Conservation (phyloP, 176 grass and related monocot species). For the Oryza glumipatula region DNA sequence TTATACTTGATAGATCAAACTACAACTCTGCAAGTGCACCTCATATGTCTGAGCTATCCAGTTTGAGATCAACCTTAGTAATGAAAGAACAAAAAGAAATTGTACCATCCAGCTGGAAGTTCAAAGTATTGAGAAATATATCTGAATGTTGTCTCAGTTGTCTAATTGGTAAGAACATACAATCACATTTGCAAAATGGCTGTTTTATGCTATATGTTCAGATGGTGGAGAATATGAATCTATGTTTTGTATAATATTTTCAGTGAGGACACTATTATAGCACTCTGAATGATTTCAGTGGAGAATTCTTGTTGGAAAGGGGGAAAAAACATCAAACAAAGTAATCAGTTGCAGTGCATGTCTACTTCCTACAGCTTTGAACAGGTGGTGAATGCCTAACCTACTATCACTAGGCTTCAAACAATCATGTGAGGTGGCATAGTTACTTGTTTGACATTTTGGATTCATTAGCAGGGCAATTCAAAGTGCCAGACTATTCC, state of each 20-base stretch:
- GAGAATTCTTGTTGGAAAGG: not conserved
- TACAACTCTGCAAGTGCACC: not conserved
- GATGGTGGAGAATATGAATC: not conserved
- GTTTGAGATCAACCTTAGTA: not conserved
- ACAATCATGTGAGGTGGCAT: slow-evolving; percentile 37
- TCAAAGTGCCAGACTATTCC: slow-evolving; percentile 21
- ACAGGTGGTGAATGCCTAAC: slow-evolving; percentile 33
- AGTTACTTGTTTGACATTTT: slow-evolving; percentile 49
- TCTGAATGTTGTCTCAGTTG: not conserved
- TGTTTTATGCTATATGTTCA: not conserved
- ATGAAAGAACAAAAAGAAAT: not conserved
- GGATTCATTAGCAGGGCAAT: slow-evolving; percentile 28
- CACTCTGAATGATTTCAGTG: not conserved
- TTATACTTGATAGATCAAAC: slow-evolving; percentile 23
- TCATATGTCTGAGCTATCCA: not conserved
- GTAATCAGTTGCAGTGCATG: slow-evolving; percentile 22
- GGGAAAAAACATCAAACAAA: slow-evolving; percentile 12
- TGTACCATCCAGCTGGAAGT: not conserved
- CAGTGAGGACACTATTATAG: not conserved
- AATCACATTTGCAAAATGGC: not conserved
- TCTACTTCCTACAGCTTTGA: slow-evolving; percentile 50
- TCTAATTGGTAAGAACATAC: not conserved
- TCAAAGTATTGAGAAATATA: not conserved
- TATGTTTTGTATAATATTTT: not conserved
- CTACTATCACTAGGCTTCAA: slow-evolving; percentile 25